A percentile compares a stretch with the other conserved stretches of the same genome.
These are phyloP conservation scores for Coffea canephora DNA, from an alignment of 257 asterid species.

Conservation along the genomic window DNA sequence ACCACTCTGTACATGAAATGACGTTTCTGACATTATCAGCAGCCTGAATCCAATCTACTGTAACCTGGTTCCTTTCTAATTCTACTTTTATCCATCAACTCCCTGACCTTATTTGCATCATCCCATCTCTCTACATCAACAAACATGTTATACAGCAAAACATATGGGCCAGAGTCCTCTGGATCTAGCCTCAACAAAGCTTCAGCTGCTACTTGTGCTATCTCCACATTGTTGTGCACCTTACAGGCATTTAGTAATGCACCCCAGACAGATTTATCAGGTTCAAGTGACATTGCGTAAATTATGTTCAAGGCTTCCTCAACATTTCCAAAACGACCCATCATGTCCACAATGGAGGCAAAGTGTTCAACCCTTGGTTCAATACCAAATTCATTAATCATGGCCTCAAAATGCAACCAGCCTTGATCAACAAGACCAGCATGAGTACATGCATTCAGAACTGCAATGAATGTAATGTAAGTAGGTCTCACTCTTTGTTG, in stretches of 20 bases:
- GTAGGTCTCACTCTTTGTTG: conserved; percentile 50
- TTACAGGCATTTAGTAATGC: conserved; percentile 81
- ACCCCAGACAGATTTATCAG: conserved; percentile 88
- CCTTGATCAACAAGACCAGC: conserved; percentile 76
- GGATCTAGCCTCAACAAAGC: conserved; percentile 72
- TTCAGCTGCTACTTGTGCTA: conserved; percentile 66
- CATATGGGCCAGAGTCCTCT: conserved; percentile 71
- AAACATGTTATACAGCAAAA: conserved; percentile 64
- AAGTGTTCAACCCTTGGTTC: conserved; percentile 73
- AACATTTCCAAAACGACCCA: conserved; percentile 63
- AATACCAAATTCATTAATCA: conserved; percentile 62
- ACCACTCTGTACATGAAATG: not conserved
- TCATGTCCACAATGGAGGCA: conserved; percentile 72
- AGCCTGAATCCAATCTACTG: conserved; percentile 52
- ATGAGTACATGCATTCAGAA: conserved; percentile 78
- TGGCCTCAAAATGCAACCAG: conserved; percentile 53
- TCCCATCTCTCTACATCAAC: conserved; percentile 71
- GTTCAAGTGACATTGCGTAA: conserved; percentile 51
- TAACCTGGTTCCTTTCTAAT: conserved; percentile 58
- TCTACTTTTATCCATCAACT: conserved; percentile 50
- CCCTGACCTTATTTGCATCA: conserved; percentile 70
- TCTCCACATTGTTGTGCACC: conserved; percentile 56
- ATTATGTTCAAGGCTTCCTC: conserved; percentile 72
- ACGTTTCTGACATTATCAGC: not conserved
- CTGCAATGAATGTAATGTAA: conserved; percentile 69